phyloP scores from a whole-genome alignment of 2,329 filamentous ascomycete genomes.

The Fusarium sterilihyphosum region DNA sequence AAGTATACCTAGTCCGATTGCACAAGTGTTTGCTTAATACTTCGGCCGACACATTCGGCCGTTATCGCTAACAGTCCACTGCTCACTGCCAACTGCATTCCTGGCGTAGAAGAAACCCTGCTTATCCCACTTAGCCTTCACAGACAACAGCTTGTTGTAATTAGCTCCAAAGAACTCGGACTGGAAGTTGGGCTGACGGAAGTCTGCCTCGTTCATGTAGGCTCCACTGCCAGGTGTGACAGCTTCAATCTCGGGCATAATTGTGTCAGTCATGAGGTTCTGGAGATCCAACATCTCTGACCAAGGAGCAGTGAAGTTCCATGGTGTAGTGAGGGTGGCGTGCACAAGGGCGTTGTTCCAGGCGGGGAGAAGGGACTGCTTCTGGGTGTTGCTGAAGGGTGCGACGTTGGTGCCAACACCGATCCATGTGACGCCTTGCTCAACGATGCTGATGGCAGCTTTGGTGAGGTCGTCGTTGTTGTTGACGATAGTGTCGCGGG shows the following conservation, averaged over 20 bases:
- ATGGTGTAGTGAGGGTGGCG: slow-evolving; percentile 42
- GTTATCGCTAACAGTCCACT: slow-evolving; percentile 48
- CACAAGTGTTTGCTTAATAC: not conserved
- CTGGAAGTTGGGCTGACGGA: slow-evolving; percentile 55
- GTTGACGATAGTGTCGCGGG: slow-evolving; percentile 47
- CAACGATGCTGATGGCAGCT: slow-evolving; percentile 42
- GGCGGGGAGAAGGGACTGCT: slow-evolving; percentile 52
- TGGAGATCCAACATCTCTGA: slow-evolving; percentile 46
- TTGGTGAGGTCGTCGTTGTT: slow-evolving; percentile 44
- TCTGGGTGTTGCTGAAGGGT: slow-evolving; percentile 36
- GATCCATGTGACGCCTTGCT: slow-evolving; percentile 42
- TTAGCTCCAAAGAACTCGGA: slow-evolving; percentile 55
- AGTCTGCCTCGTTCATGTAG: slow-evolving; percentile 65
- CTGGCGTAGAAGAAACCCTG: slow-evolving; percentile 55
- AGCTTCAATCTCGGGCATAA: slow-evolving; percentile 42
- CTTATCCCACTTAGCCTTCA: slow-evolving; percentile 64
- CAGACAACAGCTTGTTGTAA: slow-evolving; percentile 51
- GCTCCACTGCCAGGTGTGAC: slow-evolving; percentile 55
- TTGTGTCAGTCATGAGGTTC: slow-evolving; percentile 44
- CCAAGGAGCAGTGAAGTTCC: slow-evolving; percentile 40
- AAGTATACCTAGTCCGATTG: not conserved
- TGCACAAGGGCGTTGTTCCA: slow-evolving; percentile 51
- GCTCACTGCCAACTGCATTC: slow-evolving; percentile 62
- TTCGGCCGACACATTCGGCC: slow-evolving; percentile 34
- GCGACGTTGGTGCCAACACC: slow-evolving; percentile 42